These are phyloP conservation scores for Paraconiothyrium brasiliense DNA, from an alignment of 2,329 filamentous ascomycete species.

Conservation along the genomic window DNA sequence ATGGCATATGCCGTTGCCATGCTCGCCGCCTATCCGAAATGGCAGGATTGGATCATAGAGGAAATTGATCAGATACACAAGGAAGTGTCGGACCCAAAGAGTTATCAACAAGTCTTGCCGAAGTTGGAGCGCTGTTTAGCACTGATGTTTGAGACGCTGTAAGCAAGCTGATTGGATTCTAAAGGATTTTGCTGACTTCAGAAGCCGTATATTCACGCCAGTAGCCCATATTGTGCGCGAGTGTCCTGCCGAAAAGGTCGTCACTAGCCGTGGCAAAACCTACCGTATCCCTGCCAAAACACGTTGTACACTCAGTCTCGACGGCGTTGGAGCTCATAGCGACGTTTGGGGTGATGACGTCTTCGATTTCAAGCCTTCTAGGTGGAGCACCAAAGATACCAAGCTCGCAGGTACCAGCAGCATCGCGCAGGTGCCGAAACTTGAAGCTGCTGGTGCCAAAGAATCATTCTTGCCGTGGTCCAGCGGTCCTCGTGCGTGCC, in stretches of 20 bases:
- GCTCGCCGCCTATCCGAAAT: conserved; percentile 57
- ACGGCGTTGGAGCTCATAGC: conserved; percentile 1
- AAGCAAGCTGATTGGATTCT: background rate
- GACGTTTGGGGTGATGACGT: conserved; percentile 16
- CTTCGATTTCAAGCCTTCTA: conserved; percentile 37
- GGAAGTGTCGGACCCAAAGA: conserved; percentile 13
- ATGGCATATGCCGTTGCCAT: conserved; percentile 58
- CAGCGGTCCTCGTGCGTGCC: conserved; percentile 39
- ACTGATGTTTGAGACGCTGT: conserved; percentile 48
- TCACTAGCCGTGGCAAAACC: background rate
- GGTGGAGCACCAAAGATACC: conserved; percentile 24
- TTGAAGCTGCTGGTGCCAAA: conserved; percentile 5
- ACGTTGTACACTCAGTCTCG: conserved; percentile 18
- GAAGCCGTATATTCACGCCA: conserved; percentile 23
- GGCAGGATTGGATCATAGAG: conserved; percentile 62
- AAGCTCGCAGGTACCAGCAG: background rate
- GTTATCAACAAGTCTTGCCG: conserved; percentile 50
- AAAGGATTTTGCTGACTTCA: background rate
- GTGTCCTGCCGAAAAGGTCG: background rate
- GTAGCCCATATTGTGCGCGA: conserved; percentile 20
- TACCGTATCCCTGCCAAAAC: conserved; percentile 19
- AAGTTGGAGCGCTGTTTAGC: conserved; percentile 55
- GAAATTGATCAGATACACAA: conserved; percentile 54
- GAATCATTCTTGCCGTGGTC: conserved; percentile 25
- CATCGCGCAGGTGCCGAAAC: conserved; percentile 11